Percentiles rank a stretch among this genome's conserved stretches.
These are phyloP conservation scores for Edaphochlamys debaryana DNA, from an alignment of 139 green algal species.

Conservation along the genomic window DNA sequence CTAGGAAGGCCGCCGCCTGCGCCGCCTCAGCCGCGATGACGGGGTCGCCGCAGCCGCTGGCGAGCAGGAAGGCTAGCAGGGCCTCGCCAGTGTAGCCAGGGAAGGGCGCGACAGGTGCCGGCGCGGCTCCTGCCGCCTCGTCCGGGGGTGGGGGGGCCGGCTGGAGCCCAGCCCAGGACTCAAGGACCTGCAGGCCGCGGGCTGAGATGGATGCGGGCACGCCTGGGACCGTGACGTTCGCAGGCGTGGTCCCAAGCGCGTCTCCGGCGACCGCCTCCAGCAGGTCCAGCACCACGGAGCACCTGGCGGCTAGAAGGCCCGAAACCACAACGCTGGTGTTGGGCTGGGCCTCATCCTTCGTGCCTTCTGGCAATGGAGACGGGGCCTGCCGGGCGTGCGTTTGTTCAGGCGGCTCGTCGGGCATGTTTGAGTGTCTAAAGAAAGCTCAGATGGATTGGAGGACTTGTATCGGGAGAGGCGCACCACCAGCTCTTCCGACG, in stretches of 20 bases:
- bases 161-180: neutral
- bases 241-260: neutral
- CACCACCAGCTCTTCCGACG: too few species aligned
- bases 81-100: neutral
- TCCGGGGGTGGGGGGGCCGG: too few species aligned
- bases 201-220: neutral
- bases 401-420: neutral
- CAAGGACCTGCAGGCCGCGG: neutral
- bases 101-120: too few species aligned
- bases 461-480: too few species aligned
- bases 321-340: neutral
- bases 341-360: neutral
- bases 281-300: neutral
- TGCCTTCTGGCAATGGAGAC: neutral
- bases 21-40: neutral
- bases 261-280: neutral
- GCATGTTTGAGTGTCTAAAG: too few species aligned
- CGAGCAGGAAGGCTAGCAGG: neutral
- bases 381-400: neutral
- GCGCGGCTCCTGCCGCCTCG: too few species aligned
- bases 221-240: neutral
- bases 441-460: too few species aligned
- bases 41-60: neutral
- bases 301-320: neutral
- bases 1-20: neutral